Evolutionary conservation across 352 stramenopile species (phyloP), one percentile per base, ranked within the genome.

Genomic region (Globisporangium nodosum): DNA sequence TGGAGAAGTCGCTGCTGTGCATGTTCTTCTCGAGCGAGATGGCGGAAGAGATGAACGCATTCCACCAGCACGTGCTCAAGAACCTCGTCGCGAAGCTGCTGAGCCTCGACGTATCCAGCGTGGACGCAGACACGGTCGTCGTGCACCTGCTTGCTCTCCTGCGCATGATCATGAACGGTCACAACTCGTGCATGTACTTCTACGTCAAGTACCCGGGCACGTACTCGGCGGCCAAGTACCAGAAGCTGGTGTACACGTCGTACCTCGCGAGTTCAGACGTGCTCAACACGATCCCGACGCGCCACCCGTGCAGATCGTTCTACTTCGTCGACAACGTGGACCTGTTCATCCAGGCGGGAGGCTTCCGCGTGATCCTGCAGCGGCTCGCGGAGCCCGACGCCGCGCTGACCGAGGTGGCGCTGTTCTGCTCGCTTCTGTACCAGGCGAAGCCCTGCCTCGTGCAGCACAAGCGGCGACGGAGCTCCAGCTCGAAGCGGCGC

Each of bases 251-350:
- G 30, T 92, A 88, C 57, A 90, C 80, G 8, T 78, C 73, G 11
- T 92, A 92, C 43, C 60, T 93, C 47, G 66, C 79, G n/a, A 87
- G 50, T 48, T 66, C 81, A 0, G 82, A 90, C 35, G 70, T 69
- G 3, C 55, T 90, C n/a, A 62, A 64, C 3, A 69, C 69, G 1
- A 70, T 91, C 16, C 81, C 75, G 31, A 75, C 74, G 31, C 77
- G 79, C 33, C 84, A 90, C 49, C 86, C 86, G 39, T 90, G 75
- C 31, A 73, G 86, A 18, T 94, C 84, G 18, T 74, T 87, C 37
- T 90, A 90, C 49, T 96, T 78, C 61, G 79, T 94, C 54, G 84
- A 92, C 61, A 89, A 81, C n/a, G 58, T 94, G 16, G 86, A 96
- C 27, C 59, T 88, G 24, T 94, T 96, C 57, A 62, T 96, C 9